phyloP scores from a whole-genome alignment of 768 basidiomycete species.

The Coprinopsis strossmayeri region DNA sequence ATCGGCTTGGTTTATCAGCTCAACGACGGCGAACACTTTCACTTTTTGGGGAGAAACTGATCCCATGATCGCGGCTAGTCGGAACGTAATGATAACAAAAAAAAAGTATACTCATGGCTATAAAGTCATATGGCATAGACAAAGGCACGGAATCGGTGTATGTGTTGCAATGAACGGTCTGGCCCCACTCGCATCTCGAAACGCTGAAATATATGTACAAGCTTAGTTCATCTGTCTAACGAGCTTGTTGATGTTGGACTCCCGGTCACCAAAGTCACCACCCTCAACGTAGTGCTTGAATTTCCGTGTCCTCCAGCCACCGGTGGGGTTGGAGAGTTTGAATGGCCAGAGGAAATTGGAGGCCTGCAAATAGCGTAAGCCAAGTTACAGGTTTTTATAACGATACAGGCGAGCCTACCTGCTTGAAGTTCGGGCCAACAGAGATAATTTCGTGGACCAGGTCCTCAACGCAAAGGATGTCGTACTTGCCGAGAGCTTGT shows the following conservation, averaged over 20 bases:
- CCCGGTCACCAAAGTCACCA: slow-evolving; percentile 97
- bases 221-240: slow-evolving; percentile 87
- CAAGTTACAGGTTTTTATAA: too few relatives aligned
- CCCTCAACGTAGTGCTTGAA: slow-evolving; percentile 97
- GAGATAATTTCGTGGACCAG: slow-evolving; percentile 95
- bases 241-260: slow-evolving; percentile 95
- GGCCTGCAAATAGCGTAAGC: slow-evolving; percentile 35
- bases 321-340: slow-evolving; percentile 98
- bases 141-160: too few relatives aligned
- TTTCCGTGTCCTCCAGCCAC: slow-evolving; percentile 96
- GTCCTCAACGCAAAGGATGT: slow-evolving; percentile 96
- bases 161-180: too few relatives aligned
- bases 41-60: neutral
- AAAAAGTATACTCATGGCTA: too few relatives aligned
- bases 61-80: neutral
- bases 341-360: slow-evolving; percentile 99
- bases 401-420: slow-evolving; percentile 52
- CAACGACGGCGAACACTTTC: neutral
- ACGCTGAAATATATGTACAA: slow-evolving; percentile 2
- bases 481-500: slow-evolving; percentile 81
- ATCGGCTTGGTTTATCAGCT: neutral
- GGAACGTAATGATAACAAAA: neutral
- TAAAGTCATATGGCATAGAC: too few relatives aligned
- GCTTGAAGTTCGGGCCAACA: slow-evolving; percentile 98
- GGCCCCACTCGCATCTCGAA: slow-evolving; percentile 13